Conservation (phyloP, 2,329 filamentous ascomycete species). For the Colletotrichum sp. region DNA sequence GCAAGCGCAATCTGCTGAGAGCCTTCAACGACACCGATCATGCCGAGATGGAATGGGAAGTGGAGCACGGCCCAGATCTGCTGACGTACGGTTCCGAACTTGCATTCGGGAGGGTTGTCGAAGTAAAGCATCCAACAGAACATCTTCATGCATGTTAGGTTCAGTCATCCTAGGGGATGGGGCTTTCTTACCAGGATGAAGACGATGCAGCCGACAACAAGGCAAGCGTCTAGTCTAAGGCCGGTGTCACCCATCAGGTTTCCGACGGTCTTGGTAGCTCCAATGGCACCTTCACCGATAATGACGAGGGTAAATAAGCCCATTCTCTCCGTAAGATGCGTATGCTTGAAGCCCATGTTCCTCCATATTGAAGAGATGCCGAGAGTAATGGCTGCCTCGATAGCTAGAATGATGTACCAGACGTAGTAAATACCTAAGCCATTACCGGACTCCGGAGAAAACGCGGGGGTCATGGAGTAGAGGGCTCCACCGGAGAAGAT, state of each 20-base stretch:
- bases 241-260: constrained; percentile 18
- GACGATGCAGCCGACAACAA: constrained; percentile 10
- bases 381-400: constrained; percentile 53
- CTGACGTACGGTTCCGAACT: constrained; percentile 56
- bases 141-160: background rate
- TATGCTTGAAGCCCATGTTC: constrained; percentile 59
- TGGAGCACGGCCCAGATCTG: constrained; percentile 57
- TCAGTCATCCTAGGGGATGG: fast-evolving
- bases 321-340: constrained; percentile 63
- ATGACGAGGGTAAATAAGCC: constrained; percentile 64
- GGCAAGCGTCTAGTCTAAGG: background rate
- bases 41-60: constrained; percentile 60
- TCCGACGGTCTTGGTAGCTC: constrained; percentile 49
- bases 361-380: constrained; percentile 52
- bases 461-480: constrained; percentile 12
- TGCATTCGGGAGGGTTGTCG: constrained; percentile 55
- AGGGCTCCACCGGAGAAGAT: constrained; percentile 36
- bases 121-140: constrained; percentile 63
- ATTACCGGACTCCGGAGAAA: constrained; percentile 14
- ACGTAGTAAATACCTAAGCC: constrained; percentile 42
- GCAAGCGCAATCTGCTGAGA: constrained; percentile 46
- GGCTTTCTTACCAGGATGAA: constrained; percentile 16
- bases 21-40: constrained; percentile 63
- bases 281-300: constrained; percentile 63
- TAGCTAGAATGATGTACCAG: constrained; percentile 54